Base-by-base conservation (phyloP, 1,284 basidiomycete species). In the Puccinia coronata region DNA sequence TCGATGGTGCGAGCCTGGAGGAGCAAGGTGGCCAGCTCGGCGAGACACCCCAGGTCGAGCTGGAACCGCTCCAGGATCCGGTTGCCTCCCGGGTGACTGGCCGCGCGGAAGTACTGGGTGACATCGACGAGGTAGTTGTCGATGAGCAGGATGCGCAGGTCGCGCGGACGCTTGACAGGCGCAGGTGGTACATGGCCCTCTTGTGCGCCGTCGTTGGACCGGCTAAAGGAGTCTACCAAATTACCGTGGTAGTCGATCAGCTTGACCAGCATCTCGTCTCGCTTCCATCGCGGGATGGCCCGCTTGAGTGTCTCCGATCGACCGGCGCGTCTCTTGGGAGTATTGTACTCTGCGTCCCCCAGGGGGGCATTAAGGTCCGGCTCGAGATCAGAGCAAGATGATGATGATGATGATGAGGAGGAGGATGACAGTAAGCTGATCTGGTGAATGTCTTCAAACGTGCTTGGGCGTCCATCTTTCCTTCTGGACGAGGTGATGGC, bases 101-200 rank as follows among this genome's bases (percentile, higher is more conserved):
- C 83, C 82, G 84, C 41, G 74, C 16, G 20, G 82, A 69, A 86
- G 85, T 93, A 93, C 1, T 85, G 83, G 8, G 91, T 90, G 8
- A 87, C 91, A 85, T 93, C 91, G 0, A 92, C 87, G 5, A 90
- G 88, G 84, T 88, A 91, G 3, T 90, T 90, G 76, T 91, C 89
- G 14, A 93, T 87, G 47, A 92, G 80, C 0, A 93, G 82, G 85
- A 87, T 74, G 85, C 87, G 61, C 84, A 86, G 55, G 86, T 85
- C 20, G 83, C 28, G n/a, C 82, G 72, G 85, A 69, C 0, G 88
- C 84, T 80, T 88, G 88, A n/a, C 85, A 84, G 23, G 84, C 76
- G n/a, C n/a, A n/a, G n/a, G n/a, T n/a, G n/a, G n/a, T n/a, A n/a
- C n/a, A n/a, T 23, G 89, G 85, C 25, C n/a, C 20, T 18, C 34